phyloP scores from a whole-genome alignment of 2,329 filamentous ascomycete species.

The Epichloe festucae region DNA sequence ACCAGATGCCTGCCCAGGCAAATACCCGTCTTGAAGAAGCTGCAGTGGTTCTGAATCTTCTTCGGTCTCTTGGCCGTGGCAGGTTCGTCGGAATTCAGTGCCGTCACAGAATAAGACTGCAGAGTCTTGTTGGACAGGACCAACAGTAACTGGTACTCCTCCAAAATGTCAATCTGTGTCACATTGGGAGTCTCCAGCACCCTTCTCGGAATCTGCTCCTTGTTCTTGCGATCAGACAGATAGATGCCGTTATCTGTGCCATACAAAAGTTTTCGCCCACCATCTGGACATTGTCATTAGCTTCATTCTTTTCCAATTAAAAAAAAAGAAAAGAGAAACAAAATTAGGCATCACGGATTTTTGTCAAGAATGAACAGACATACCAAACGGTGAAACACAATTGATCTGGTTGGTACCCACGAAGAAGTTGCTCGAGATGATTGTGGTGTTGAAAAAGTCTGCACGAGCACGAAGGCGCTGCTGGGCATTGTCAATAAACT shows the following conservation, averaged over 20 bases:
- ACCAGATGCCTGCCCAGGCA: slow-evolving; percentile 89
- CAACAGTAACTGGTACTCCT: slow-evolving; percentile 85
- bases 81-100: slow-evolving; percentile 72
- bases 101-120: slow-evolving; percentile 76
- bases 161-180: slow-evolving; percentile 89
- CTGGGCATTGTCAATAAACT: slow-evolving; percentile 86
- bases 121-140: slow-evolving; percentile 90
- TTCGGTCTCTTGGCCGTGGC: slow-evolving; percentile 73
- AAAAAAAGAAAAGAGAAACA: not conserved
- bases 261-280: slow-evolving; percentile 85
- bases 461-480: slow-evolving; percentile 75
- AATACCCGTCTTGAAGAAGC: slow-evolving; percentile 96
- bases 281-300: slow-evolving; percentile 45
- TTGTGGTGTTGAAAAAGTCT: slow-evolving; percentile 72
- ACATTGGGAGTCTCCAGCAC: slow-evolving; percentile 80
- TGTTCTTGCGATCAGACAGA: slow-evolving; percentile 79
- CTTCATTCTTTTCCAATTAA: slow-evolving; percentile 3
- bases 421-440: slow-evolving; percentile 48
- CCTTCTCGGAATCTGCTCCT: slow-evolving; percentile 66
- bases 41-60: slow-evolving; percentile 94
- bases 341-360: not conserved
- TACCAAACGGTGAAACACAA: slow-evolving; percentile 84
- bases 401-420: slow-evolving; percentile 70
- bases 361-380: slow-evolving; percentile 15
- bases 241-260: slow-evolving; percentile 93